Conservation (phyloP, 805 yeast species). For the Saturnispora mendoncae region DNA sequence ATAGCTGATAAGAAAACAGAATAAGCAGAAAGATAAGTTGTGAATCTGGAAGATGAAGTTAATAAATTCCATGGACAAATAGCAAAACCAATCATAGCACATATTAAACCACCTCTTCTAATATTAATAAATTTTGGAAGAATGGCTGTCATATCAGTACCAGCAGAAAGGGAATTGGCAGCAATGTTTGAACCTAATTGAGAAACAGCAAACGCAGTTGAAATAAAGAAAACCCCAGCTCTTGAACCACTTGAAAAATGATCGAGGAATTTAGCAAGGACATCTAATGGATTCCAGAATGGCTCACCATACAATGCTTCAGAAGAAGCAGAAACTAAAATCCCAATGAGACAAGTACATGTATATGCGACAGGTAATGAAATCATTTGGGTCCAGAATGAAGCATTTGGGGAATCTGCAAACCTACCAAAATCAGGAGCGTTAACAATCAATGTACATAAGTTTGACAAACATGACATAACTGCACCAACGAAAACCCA, state of each 20-base stretch:
- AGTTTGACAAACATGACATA: slow-evolving; percentile 21
- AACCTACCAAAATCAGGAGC: slow-evolving; percentile 26
- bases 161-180: slow-evolving; percentile 36
- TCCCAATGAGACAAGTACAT: slow-evolving; percentile 30
- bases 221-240: slow-evolving; percentile 44
- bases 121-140: slow-evolving; percentile 37
- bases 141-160: slow-evolving; percentile 43
- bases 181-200: slow-evolving; percentile 34
- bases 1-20: slow-evolving; percentile 33
- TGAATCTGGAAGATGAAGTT: slow-evolving; percentile 29
- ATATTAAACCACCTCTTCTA: slow-evolving; percentile 38
- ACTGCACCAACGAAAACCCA: slow-evolving; percentile 15
- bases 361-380: slow-evolving; percentile 33
- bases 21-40: slow-evolving; percentile 24
- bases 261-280: slow-evolving; percentile 32
- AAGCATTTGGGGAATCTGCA: slow-evolving; percentile 14
- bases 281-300: slow-evolving; percentile 40
- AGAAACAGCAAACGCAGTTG: slow-evolving; percentile 31
- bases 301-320: slow-evolving; percentile 20
- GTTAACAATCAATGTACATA: slow-evolving; percentile 24
- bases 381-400: slow-evolving; percentile 21
- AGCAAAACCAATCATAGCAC: slow-evolving; percentile 27
- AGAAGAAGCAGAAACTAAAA: slow-evolving; percentile 37
- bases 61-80: slow-evolving; percentile 36
- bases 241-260: slow-evolving; percentile 34